These are phyloP conservation scores for Picochlorum sp. DNA, from an alignment of 139 green algal species.

Conservation along the genomic window DNA sequence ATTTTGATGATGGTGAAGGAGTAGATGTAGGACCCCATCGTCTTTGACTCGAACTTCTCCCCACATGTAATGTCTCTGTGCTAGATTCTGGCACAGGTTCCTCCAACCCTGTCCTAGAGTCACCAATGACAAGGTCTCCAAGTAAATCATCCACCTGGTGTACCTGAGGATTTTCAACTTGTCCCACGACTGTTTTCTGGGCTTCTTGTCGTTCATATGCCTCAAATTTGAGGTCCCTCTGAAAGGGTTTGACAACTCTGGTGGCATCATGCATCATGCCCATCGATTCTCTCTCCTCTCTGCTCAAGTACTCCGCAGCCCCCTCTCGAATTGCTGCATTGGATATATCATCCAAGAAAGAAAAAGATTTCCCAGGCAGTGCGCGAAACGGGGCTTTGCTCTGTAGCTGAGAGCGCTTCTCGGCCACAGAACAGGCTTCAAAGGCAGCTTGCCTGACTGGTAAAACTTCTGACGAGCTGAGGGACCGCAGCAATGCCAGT, in stretches of 20 bases:
- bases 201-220: slow-evolving; percentile 13
- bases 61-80: not conserved
- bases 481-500: slow-evolving; percentile 18
- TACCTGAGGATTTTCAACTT: not conserved
- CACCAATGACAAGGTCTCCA: slow-evolving; percentile 8
- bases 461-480: no score
- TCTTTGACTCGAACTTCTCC: not conserved
- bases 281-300: slow-evolving; percentile 36
- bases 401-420: no score
- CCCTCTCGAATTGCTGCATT: slow-evolving; percentile 26
- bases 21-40: slow-evolving; percentile 7
- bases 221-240: slow-evolving; percentile 20
- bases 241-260: no score
- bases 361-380: slow-evolving; percentile 12
- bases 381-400: not conserved
- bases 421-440: no score
- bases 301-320: slow-evolving; percentile 50
- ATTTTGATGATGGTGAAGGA: not conserved
- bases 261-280: slow-evolving; percentile 17
- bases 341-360: slow-evolving; percentile 55
- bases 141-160: not conserved
- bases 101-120: not conserved
- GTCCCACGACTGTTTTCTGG: not conserved
- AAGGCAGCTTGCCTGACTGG: no score
- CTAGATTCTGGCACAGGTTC: not conserved